Evolutionary conservation across 805 yeast species (phyloP).

Genomic region (Myxozyma monticola): DNA sequence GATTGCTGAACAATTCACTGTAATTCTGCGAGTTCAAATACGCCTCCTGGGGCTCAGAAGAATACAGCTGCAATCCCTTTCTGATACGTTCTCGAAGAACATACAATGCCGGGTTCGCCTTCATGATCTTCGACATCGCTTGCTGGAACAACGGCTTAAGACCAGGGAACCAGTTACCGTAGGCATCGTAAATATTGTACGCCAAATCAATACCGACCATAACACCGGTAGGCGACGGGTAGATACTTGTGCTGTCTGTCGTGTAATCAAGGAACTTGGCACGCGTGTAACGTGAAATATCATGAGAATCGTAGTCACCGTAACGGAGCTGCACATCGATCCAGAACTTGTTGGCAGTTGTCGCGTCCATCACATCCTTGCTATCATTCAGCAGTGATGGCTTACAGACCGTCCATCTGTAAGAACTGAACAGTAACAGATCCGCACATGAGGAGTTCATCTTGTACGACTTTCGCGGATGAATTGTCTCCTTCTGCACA

Average conservation of each 20-base stretch:
- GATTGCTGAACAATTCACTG: slow-evolving; percentile 83
- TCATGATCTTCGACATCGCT: slow-evolving; percentile 92
- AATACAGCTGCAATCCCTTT: slow-evolving; percentile 89
- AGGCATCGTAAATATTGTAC: slow-evolving; percentile 92
- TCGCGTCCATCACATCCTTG: slow-evolving; percentile 61
- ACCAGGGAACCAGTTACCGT: slow-evolving; percentile 98
- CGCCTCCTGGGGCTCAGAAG: slow-evolving; percentile 91
- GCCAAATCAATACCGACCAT: slow-evolving; percentile 91
- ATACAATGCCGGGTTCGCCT: slow-evolving; percentile 87
- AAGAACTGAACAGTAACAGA: slow-evolving; percentile 69
- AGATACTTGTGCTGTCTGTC: slow-evolving; percentile 75
- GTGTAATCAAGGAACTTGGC: slow-evolving; percentile 94
- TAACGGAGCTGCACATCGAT: slow-evolving; percentile 90
- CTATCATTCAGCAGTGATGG: slow-evolving; percentile 79
- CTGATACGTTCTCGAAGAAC: slow-evolving; percentile 91
- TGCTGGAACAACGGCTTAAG: slow-evolving; percentile 84
- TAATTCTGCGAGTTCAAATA: slow-evolving; percentile 85
- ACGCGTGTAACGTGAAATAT: slow-evolving; percentile 87
- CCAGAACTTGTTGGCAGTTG: slow-evolving; percentile 74
- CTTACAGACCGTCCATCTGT: slow-evolving; percentile 72
- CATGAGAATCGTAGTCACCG: slow-evolving; percentile 98
- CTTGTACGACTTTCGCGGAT: slow-evolving; percentile 94
- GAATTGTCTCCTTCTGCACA: slow-evolving; percentile 89
- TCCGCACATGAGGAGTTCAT: slow-evolving; percentile 97
- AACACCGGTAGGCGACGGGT: slow-evolving; percentile 92